These are phyloP conservation scores for Alternaria sp. DNA, from an alignment of 2,329 filamentous ascomycete genomes.

Conservation along the genomic window DNA sequence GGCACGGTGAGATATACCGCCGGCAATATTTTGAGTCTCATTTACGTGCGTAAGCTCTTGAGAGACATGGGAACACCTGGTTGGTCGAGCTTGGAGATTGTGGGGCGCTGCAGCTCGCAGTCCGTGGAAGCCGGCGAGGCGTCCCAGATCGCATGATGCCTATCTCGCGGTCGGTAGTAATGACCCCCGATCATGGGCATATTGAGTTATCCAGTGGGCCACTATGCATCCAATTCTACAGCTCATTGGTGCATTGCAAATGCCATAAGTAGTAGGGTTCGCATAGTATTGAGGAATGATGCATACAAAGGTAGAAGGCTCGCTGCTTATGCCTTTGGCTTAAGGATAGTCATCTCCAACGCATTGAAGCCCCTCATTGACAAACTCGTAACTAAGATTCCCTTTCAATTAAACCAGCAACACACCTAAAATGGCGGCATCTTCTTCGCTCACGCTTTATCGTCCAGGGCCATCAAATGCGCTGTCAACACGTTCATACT, in stretches of 20 bases:
- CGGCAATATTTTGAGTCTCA: neutral
- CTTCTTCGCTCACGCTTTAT: conserved; percentile 25
- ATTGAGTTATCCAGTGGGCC: neutral
- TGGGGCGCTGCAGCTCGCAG: neutral
- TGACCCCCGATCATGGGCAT: conserved; percentile 13
- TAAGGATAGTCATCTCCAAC: neutral
- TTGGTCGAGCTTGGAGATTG: neutral
- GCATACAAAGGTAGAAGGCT: neutral
- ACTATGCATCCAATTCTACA: neutral
- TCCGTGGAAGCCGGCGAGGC: conserved; percentile 8
- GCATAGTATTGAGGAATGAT: neutral
- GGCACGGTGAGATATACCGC: neutral
- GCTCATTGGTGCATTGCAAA: conserved; percentile 16
- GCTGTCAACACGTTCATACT: conserved; percentile 7
- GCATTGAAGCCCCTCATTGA: neutral
- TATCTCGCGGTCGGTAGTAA: conserved; percentile 13
- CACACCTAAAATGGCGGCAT: conserved; percentile 21
- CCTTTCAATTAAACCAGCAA: neutral
- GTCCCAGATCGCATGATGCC: neutral
- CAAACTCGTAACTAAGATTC: neutral
- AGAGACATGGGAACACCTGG: neutral
- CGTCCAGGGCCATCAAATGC: conserved; percentile 7
- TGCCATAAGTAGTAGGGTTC: neutral
- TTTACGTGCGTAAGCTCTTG: neutral
- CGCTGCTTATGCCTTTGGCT: neutral